Evolutionary conservation across 2,329 filamentous ascomycete genomes (phyloP).

Genomic region (Gnomoniopsis sp.): DNA sequence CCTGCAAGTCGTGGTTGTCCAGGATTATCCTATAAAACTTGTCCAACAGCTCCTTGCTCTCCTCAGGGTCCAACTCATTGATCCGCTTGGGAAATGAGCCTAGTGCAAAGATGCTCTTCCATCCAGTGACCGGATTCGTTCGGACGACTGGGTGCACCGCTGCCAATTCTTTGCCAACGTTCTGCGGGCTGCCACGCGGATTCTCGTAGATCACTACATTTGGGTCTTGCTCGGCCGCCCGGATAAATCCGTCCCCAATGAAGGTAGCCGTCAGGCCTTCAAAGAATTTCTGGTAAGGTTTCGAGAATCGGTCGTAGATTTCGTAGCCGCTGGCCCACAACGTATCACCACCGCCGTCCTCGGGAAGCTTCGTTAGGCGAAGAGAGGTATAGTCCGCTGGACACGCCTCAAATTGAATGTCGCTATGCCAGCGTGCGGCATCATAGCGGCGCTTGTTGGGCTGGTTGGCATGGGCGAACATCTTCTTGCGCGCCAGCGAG

Average conservation of each 20-base stretch:
- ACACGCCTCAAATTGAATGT: slow-evolving; percentile 58
- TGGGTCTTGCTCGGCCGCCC: slow-evolving; percentile 28
- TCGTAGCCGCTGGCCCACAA: slow-evolving; percentile 63
- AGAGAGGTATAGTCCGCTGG: slow-evolving; percentile 60
- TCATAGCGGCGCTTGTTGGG: slow-evolving; percentile 26
- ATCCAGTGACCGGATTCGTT: slow-evolving; percentile 28
- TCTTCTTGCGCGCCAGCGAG: slow-evolving; percentile 34
- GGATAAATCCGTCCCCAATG: slow-evolving; percentile 33
- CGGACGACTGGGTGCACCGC: slow-evolving; percentile 26
- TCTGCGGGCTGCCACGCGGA: slow-evolving; percentile 27
- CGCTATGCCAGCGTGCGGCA: slow-evolving; percentile 43
- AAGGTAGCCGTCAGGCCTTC: slow-evolving; percentile 49
- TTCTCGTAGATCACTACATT: slow-evolving; percentile 30
- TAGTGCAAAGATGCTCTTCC: slow-evolving; percentile 26
- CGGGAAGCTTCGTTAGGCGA: slow-evolving; percentile 53
- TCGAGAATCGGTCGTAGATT: slow-evolving; percentile 52
- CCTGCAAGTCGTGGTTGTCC: slow-evolving; percentile 17
- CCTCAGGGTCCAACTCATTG: slow-evolving; percentile 21
- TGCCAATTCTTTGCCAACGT: slow-evolving; percentile 17
- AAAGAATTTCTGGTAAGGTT: slow-evolving; percentile 48
- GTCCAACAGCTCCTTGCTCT: slow-evolving; percentile 15
- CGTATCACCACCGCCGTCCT: slow-evolving; percentile 53
- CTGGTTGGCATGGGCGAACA: slow-evolving; percentile 20
- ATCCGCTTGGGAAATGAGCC: slow-evolving; percentile 24
- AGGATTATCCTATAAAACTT: slow-evolving; percentile 12